phyloP scores from a whole-genome alignment of 306 rosid species.

The Amphicarpaea edgeworthii region DNA sequence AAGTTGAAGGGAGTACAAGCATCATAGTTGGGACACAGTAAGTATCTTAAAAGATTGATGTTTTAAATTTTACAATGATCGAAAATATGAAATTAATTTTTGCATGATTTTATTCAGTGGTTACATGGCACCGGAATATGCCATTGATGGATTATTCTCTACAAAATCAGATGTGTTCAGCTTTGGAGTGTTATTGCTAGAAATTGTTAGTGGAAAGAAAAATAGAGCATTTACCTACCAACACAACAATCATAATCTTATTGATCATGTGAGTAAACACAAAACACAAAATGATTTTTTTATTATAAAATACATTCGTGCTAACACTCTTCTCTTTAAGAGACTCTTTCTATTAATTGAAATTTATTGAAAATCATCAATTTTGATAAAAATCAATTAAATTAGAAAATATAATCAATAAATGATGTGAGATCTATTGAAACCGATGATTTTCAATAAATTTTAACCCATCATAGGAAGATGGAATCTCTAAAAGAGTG shows the following conservation, averaged over 20 bases:
- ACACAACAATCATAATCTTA: background rate
- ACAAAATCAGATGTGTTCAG: background rate
- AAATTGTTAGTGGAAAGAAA: conserved; percentile 4
- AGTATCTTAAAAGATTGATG: background rate
- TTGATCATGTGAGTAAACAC: background rate
- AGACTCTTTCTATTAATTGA: too few species aligned
- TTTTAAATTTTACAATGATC: background rate
- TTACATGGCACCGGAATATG: conserved; percentile 12
- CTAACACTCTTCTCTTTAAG: too few species aligned
- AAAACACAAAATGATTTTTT: background rate
- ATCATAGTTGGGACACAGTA: background rate
- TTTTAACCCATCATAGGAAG: too few species aligned
- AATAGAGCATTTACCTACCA: background rate
- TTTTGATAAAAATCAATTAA: too few species aligned
- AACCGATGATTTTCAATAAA: too few species aligned
- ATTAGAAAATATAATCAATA: too few species aligned
- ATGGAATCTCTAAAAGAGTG: too few species aligned
- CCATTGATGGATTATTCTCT: background rate
- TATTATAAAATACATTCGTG: background rate
- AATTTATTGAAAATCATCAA: too few species aligned
- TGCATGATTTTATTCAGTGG: background rate
- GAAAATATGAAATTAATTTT: background rate
- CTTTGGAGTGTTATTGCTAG: background rate
- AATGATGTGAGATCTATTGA: too few species aligned
- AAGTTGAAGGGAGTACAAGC: background rate